A percentile compares a stretch with the other conserved stretches of the same genome.
These are phyloP conservation scores for Lentinula guzmanii DNA, from an alignment of 768 basidiomycete species.

Conservation along the genomic window DNA sequence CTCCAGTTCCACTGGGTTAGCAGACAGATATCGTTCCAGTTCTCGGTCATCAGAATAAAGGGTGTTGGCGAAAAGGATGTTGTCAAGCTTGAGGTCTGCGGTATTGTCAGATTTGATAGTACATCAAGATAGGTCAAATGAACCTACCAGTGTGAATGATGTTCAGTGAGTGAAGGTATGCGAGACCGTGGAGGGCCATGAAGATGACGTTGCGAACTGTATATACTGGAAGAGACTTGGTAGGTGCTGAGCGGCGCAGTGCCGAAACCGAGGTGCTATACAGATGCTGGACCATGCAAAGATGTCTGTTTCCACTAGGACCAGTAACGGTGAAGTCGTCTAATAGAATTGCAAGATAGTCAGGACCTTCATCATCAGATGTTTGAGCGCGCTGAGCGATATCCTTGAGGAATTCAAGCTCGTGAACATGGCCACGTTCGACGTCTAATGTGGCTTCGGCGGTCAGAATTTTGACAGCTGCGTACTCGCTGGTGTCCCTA, in stretches of 20 bases:
- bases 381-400: not conserved
- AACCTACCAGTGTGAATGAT: not conserved
- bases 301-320: not conserved
- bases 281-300: not conserved
- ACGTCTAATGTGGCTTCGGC: not conserved
- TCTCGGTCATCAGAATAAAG: not conserved
- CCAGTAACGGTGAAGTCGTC: not conserved
- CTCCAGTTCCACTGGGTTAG: not conserved
- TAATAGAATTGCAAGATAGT: not conserved
- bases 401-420: not conserved
- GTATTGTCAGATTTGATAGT: not conserved
- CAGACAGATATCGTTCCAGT: not conserved
- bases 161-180: not conserved
- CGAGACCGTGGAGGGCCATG: not conserved
- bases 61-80: not conserved
- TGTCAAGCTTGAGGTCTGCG: not conserved
- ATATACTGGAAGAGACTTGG: not conserved
- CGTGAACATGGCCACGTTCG: not conserved
- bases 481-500: not conserved
- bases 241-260: not conserved
- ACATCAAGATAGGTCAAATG: not conserved
- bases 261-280: not conserved
- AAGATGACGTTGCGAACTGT: not conserved
- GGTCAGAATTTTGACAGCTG: not conserved
- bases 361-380: not conserved